A percentile compares a stretch with the other conserved stretches of the same genome.
These are phyloP conservation scores for Yarrowia yakushimensis DNA, from an alignment of 805 yeast species.

Conservation along the genomic window DNA sequence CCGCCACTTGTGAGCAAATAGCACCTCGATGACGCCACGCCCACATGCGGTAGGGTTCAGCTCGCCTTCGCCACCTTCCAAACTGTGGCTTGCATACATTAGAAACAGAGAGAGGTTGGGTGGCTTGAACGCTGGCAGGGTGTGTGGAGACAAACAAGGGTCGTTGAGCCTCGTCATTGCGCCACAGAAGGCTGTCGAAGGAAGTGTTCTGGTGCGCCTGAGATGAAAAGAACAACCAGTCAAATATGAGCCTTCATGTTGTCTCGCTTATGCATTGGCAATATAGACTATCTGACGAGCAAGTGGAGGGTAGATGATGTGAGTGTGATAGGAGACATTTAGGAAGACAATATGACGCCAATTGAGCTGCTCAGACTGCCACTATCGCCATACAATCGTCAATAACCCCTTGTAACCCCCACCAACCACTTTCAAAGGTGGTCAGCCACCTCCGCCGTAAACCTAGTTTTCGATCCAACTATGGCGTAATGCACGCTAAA, in stretches of 20 bases:
- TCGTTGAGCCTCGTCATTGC: not conserved
- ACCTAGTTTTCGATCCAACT: conserved; percentile 3
- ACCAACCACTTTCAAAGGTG: no score
- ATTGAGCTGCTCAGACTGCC: no score
- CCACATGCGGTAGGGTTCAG: not conserved
- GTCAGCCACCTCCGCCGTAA: conserved; percentile 1
- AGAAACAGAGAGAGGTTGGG: not conserved
- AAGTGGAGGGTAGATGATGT: not conserved
- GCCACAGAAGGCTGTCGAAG: not conserved
- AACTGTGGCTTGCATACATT: conserved; percentile 19
- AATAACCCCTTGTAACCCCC: no score
- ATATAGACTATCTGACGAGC: not conserved
- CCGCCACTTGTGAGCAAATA: conserved; percentile 1
- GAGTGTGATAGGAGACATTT: not conserved
- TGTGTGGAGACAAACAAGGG: not conserved
- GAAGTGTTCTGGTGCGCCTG: not conserved
- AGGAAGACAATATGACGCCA: no score
- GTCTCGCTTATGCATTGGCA: conserved; percentile 22
- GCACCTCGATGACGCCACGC: not conserved
- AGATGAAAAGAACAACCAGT: not conserved
- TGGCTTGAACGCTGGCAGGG: not conserved
- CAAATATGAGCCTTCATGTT: not conserved
- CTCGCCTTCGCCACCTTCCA: conserved; percentile 10
- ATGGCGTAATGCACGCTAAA: conserved; percentile 25
- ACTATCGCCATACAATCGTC: no score